phyloP scores from a whole-genome alignment of 1,139 yeast species.

The Kluyveromyces sp. region DNA sequence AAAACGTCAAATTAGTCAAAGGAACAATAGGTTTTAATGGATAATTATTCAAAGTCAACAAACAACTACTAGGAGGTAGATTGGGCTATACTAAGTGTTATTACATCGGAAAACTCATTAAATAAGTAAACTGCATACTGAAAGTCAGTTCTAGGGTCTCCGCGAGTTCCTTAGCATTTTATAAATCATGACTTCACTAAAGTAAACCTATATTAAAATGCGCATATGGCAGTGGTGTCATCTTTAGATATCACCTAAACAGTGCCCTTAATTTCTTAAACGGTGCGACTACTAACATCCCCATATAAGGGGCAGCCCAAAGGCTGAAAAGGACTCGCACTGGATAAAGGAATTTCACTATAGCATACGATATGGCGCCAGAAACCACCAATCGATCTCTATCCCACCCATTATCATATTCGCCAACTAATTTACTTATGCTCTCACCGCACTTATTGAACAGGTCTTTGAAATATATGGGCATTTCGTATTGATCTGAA shows the following conservation, averaged over 20 bases:
- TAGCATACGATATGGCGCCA: conserved; percentile 84
- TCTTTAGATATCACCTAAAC: neutral
- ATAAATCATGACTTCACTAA: no score
- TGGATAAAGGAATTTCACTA: conserved; percentile 48
- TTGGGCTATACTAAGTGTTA: no score
- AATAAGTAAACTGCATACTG: no score
- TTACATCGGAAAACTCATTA: no score
- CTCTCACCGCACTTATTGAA: conserved; percentile 19
- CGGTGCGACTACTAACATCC: conserved; percentile 20
- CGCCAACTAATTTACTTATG: conserved; percentile 26
- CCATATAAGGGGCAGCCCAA: conserved; percentile 30
- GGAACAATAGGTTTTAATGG: no score
- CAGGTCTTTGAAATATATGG: conserved; percentile 16
- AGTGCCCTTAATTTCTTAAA: conserved; percentile 12
- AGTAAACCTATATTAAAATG: no score
- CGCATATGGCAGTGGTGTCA: no score
- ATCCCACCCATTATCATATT: conserved; percentile 20
- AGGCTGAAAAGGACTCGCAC: conserved; percentile 25
- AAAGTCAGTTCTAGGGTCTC: no score
- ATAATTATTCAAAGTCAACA: no score
- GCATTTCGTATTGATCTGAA: conserved; percentile 29
- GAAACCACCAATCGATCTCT: conserved; percentile 45
- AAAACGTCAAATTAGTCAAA: no score
- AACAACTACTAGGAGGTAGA: no score
- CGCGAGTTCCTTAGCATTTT: no score